Evolutionary conservation across 257 asterid genomes (phyloP).

Genomic region (Solanum bukasovii): DNA sequence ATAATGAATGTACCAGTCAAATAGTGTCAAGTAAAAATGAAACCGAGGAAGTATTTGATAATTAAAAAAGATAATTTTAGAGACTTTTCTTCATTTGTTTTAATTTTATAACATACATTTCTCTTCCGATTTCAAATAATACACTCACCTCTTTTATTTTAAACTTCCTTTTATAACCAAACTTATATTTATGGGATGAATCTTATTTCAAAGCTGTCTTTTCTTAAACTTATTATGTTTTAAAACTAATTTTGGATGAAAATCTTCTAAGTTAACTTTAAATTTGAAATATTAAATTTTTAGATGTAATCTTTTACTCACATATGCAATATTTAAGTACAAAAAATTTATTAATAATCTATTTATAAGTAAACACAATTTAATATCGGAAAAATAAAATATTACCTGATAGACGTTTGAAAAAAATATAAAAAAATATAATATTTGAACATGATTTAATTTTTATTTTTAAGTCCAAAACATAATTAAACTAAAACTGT

Average conservation of each 20-base stretch:
- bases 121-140: background rate
- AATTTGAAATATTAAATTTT: too few relatives aligned
- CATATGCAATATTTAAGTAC: background rate
- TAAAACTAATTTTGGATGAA: background rate
- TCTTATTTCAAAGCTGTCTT: background rate
- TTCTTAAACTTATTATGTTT: background rate
- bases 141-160: background rate
- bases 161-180: background rate
- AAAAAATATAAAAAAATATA: background rate
- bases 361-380: background rate
- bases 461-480: background rate
- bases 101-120: too few relatives aligned
- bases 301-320: background rate
- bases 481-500: background rate
- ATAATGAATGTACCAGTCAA: too few relatives aligned
- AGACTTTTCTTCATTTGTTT: too few relatives aligned
- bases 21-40: too few relatives aligned
- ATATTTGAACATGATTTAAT: background rate
- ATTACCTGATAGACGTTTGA: background rate
- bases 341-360: too few relatives aligned
- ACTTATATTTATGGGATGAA: background rate
- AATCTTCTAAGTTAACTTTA: background rate
- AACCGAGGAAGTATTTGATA: too few relatives aligned
- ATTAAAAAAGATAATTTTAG: background rate
- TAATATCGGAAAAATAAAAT: background rate